Evolutionary conservation across 768 basidiomycete species (phyloP).

Genomic region (Nevesoporus exiguus): DNA sequence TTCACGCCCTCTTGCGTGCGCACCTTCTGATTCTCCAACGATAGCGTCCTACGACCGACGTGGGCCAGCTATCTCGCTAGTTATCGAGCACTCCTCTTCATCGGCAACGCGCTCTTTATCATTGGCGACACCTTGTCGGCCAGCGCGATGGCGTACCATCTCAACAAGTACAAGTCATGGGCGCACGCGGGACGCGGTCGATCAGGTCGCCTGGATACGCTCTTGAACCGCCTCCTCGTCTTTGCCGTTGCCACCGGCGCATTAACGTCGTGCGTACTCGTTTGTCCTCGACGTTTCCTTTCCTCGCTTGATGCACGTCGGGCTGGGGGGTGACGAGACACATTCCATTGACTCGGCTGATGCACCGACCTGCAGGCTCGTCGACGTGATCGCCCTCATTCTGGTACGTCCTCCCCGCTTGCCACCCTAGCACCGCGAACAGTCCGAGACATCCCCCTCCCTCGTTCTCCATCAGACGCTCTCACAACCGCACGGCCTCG

Average conservation of each 20-base stretch:
- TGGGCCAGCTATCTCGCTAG: slow-evolving; percentile 11
- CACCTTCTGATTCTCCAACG: neutral
- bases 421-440: neutral
- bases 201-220: slow-evolving; percentile 16
- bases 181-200: neutral
- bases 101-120: slow-evolving; percentile 26
- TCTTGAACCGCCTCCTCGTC: slow-evolving; percentile 22
- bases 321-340: neutral
- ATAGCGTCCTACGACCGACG: slow-evolving; percentile 8
- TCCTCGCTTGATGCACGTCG: neutral
- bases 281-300: neutral
- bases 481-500: slow-evolving; percentile 15
- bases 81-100: slow-evolving; percentile 8
- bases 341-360: slow-evolving; percentile 1
- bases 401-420: slow-evolving; percentile 12
- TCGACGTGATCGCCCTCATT: slow-evolving; percentile 26
- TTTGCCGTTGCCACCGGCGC: slow-evolving; percentile 28
- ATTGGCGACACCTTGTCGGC: slow-evolving; percentile 23
- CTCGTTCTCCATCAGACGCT: slow-evolving; percentile 13
- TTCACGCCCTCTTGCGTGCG: too few relatives aligned
- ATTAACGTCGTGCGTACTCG: slow-evolving; percentile 20
- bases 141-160: slow-evolving; percentile 21
- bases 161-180: slow-evolving; percentile 14
- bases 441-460: too few relatives aligned
- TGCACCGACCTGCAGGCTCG: slow-evolving; percentile 8